Evolutionary conservation across 2,329 filamentous ascomycete genomes (phyloP).

Genomic region (Zymoseptoria passerinii): DNA sequence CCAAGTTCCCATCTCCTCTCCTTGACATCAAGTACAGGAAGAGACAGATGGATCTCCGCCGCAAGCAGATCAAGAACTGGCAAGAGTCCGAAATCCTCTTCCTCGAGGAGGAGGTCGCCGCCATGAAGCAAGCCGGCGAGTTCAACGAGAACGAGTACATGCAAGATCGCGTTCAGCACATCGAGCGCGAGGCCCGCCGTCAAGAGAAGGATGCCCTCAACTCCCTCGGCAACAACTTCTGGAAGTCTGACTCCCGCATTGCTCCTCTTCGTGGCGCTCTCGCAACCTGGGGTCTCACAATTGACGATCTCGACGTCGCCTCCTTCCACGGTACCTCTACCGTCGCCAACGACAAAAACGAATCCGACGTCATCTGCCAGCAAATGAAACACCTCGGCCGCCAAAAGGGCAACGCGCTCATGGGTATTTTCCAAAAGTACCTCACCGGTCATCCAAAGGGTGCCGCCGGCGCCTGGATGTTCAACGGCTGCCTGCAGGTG

Average conservation of each 20-base stretch:
- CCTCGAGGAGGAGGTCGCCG: constrained; percentile 82
- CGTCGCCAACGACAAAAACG: constrained; percentile 98
- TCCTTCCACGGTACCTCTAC: constrained; percentile 99
- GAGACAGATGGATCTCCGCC: constrained; percentile 87
- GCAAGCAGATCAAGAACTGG: constrained; percentile 92
- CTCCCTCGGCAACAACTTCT: constrained; percentile 96
- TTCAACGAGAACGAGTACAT: constrained; percentile 81
- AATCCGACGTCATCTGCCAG: constrained; percentile 93
- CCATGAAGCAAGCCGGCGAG: constrained; percentile 70
- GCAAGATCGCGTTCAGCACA: constrained; percentile 74
- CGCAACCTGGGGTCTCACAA: constrained; percentile 94
- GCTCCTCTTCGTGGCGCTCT: constrained; percentile 92
- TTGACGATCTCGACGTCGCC: constrained; percentile 88
- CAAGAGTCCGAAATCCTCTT: constrained; percentile 91
- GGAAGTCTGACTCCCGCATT: constrained; percentile 90
- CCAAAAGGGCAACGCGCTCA: constrained; percentile 88
- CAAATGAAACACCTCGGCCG: constrained; percentile 92
- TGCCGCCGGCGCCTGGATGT: constrained; percentile 98
- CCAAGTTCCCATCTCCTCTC: constrained; percentile 90
- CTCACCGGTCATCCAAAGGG: constrained; percentile 98
- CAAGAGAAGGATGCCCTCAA: constrained; percentile 90
- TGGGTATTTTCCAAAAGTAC: constrained; percentile 99
- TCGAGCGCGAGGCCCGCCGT: constrained; percentile 76
- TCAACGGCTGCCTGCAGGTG: constrained; percentile 95
- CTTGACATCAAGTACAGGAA: constrained; percentile 97